These are phyloP conservation scores for Candida insectorum DNA, from an alignment of 805 yeast species.

Conservation along the genomic window DNA sequence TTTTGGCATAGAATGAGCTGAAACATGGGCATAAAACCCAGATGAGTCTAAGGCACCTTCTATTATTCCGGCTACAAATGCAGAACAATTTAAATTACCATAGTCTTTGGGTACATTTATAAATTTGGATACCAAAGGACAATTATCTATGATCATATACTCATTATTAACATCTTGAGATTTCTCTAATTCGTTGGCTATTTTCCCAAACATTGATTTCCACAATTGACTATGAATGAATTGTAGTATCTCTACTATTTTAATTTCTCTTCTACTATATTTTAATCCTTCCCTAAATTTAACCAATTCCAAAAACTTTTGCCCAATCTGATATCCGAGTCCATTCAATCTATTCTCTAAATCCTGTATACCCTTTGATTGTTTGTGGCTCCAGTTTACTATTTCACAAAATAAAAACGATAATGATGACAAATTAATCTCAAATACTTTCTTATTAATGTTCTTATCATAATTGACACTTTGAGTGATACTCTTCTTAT, in stretches of 20 bases:
- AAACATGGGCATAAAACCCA: constrained; percentile 69
- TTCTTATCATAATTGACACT: constrained; percentile 66
- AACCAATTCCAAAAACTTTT: constrained; percentile 63
- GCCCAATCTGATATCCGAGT: constrained; percentile 76
- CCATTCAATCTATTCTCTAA: constrained; percentile 55
- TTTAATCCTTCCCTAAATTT: constrained; percentile 62
- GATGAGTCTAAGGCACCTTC: constrained; percentile 79
- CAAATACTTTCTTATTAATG: constrained; percentile 57
- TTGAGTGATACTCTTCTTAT: constrained; percentile 23
- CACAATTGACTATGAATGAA: constrained; percentile 72
- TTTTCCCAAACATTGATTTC: constrained; percentile 67
- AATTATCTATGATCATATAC: constrained; percentile 75
- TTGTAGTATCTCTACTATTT: constrained; percentile 64
- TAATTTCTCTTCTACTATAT: constrained; percentile 62
- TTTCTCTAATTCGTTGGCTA: constrained; percentile 73
- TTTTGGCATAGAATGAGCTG: constrained; percentile 75
- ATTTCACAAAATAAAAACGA: constrained; percentile 70
- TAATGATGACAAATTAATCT: constrained; percentile 63
- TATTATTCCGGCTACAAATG: constrained; percentile 79
- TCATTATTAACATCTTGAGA: constrained; percentile 66
- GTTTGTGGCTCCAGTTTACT: constrained; percentile 59
- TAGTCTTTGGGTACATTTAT: constrained; percentile 78
- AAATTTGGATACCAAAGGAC: constrained; percentile 67
- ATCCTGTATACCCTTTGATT: constrained; percentile 67
- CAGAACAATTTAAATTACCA: constrained; percentile 73